Evolutionary conservation across 2,329 filamentous ascomycete species (phyloP).

Genomic region (Cryoendolithus antarcticus): DNA sequence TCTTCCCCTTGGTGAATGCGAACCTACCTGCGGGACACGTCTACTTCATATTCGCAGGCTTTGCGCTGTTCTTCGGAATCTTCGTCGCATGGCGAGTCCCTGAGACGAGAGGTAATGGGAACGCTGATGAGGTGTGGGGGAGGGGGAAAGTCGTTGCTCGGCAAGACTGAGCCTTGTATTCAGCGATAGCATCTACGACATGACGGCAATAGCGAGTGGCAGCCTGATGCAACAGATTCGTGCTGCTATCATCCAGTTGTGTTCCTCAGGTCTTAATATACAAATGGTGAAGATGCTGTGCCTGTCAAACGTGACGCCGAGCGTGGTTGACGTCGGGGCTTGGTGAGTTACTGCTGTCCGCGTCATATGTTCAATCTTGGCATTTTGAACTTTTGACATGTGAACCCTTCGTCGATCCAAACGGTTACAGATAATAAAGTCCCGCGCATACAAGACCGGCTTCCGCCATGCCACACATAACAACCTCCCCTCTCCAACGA

Average conservation of each 20-base stretch:
- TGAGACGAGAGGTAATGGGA: slow-evolving; percentile 76
- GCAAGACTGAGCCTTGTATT: slow-evolving; percentile 1
- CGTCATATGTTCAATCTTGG: too few relatives aligned
- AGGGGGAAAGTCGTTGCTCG: slow-evolving; percentile 3
- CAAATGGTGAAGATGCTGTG: too few relatives aligned
- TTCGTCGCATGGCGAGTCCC: slow-evolving; percentile 72
- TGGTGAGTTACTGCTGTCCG: too few relatives aligned
- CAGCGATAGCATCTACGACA: too few relatives aligned
- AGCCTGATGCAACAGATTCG: too few relatives aligned
- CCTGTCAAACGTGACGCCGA: too few relatives aligned
- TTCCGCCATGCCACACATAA: slow-evolving; percentile 14
- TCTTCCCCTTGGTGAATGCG: slow-evolving; percentile 79
- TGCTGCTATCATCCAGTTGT: too few relatives aligned
- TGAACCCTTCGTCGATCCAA: too few relatives aligned
- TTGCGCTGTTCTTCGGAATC: slow-evolving; percentile 55
- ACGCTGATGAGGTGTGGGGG: slow-evolving; percentile 85
- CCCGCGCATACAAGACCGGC: slow-evolving; percentile 6
- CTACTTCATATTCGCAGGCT: slow-evolving; percentile 77
- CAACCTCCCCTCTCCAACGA: slow-evolving; percentile 43
- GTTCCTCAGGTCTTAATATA: too few relatives aligned
- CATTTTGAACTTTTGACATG: too few relatives aligned
- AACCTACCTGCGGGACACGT: slow-evolving; percentile 70
- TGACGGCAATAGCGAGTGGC: too few relatives aligned
- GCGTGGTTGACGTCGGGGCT: too few relatives aligned
- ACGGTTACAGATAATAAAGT: slow-evolving; percentile 19